These are phyloP conservation scores for Echites panduratus DNA, from an alignment of 257 asterid genomes.

Conservation along the genomic window DNA sequence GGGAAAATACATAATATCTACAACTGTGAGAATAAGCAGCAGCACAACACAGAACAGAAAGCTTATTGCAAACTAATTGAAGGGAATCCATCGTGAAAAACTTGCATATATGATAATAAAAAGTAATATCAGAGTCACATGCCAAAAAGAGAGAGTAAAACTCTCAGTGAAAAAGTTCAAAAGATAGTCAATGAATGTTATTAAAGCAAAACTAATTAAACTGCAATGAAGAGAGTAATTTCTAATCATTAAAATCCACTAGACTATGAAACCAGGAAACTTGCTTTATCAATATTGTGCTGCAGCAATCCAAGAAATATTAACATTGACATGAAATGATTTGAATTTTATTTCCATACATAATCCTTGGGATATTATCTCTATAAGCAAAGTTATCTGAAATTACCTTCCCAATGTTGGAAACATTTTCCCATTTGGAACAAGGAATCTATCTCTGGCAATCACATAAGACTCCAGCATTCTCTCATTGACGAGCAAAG, in stretches of 20 bases:
- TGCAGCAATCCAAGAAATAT: not conserved
- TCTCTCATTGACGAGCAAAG: conserved; percentile 93
- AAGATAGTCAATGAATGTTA: not conserved
- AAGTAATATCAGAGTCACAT: not conserved
- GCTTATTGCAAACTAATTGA: not conserved
- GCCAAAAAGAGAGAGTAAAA: not conserved
- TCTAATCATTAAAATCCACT: not conserved
- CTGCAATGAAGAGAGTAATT: not conserved
- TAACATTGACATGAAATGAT: not conserved
- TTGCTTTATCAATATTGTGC: not conserved
- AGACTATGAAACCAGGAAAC: not conserved
- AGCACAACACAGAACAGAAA: not conserved
- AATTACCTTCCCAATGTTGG: conserved; percentile 86
- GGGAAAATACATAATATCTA: not conserved
- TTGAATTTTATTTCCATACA: not conserved
- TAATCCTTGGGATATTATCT: not conserved
- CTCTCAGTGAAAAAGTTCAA: not conserved
- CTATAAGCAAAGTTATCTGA: conserved; percentile 3
- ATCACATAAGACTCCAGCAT: conserved; percentile 95
- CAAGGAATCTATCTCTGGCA: conserved; percentile 97
- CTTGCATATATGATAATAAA: not conserved
- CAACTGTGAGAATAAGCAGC: not conserved
- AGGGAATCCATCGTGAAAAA: not conserved
- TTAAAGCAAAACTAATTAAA: not conserved
- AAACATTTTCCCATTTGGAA: conserved; percentile 90